Conservation (phyloP, 2,329 filamentous ascomycete genomes). For the Emergomyces pasteurianus region DNA sequence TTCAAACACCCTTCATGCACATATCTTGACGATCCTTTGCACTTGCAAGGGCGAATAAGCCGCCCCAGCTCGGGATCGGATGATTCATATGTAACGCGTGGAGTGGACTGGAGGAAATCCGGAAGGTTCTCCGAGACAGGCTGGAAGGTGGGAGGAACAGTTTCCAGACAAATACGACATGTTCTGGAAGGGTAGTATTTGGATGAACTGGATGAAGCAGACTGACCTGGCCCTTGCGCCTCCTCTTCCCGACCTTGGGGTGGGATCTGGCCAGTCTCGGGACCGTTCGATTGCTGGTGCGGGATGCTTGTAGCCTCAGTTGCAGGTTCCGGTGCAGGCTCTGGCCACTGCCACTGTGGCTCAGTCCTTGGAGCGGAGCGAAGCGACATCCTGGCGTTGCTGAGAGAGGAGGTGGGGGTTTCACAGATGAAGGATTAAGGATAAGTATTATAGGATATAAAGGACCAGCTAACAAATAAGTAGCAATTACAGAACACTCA, state of each 20-base stretch:
- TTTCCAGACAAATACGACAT: conserved; percentile 84
- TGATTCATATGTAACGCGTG: conserved; percentile 58
- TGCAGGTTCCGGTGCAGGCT: neutral
- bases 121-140: conserved; percentile 43
- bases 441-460: neutral
- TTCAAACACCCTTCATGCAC: conserved; percentile 86
- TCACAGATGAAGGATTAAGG: neutral
- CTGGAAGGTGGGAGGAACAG: conserved; percentile 49
- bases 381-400: neutral
- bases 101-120: conserved; percentile 43
- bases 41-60: conserved; percentile 79
- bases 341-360: conserved; percentile 1
- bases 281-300: neutral
- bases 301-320: neutral
- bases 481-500: neutral
- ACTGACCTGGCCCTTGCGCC: neutral
- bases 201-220: conserved; percentile 5
- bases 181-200: conserved; percentile 57
- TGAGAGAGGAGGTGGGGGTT: neutral
- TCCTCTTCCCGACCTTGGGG: neutral
- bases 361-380: neutral
- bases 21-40: conserved; percentile 85
- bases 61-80: conserved; percentile 62
- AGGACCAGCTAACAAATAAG: neutral
- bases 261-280: too few species aligned